phyloP scores from a whole-genome alignment of 305 asterid species.

The Ruellia speciosa region DNA sequence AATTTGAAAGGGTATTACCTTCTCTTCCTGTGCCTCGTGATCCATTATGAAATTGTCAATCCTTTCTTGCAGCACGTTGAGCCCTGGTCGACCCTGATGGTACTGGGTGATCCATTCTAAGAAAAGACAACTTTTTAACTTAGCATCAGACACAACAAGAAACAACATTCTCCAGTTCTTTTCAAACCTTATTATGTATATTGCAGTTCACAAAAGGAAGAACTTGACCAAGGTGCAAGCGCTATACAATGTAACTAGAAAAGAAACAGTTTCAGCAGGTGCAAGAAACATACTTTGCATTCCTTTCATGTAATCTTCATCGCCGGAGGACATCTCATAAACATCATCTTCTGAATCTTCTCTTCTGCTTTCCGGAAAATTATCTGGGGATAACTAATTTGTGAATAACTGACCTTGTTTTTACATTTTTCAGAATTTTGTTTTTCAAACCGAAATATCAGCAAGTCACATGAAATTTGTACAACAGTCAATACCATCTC shows the following conservation, averaged over 20 bases:
- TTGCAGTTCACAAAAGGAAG: conserved; percentile 4
- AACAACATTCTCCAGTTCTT: conserved; percentile 9
- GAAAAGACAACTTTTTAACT: conserved; percentile 14
- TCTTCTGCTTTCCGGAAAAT: conserved; percentile 29
- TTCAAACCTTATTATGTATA: conserved; percentile 3
- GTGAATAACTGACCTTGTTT: conserved; percentile 25
- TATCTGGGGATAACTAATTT: conserved; percentile 22
- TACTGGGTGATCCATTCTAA: conserved; percentile 76
- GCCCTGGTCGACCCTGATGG: conserved; percentile 70
- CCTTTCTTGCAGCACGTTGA: conserved; percentile 62
- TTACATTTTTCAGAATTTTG: conserved; percentile 19
- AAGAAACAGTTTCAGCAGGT: not conserved
- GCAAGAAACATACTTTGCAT: conserved; percentile 60
- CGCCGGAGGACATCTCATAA: conserved; percentile 79
- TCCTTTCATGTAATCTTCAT: conserved; percentile 70
- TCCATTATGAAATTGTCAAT: conserved; percentile 71
- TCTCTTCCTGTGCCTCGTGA: conserved; percentile 64
- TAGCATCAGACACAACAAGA: not conserved
- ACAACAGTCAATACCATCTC: conserved; percentile 25
- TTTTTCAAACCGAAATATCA: conserved; percentile 5
- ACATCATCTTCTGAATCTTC: conserved; percentile 41
- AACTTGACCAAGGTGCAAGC: not conserved
- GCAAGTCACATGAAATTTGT: not conserved
- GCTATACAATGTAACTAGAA: conserved; percentile 7
- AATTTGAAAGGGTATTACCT: conserved; percentile 35